Conservation (phyloP, 257 asterid genomes). For the Primulina eburnea region DNA sequence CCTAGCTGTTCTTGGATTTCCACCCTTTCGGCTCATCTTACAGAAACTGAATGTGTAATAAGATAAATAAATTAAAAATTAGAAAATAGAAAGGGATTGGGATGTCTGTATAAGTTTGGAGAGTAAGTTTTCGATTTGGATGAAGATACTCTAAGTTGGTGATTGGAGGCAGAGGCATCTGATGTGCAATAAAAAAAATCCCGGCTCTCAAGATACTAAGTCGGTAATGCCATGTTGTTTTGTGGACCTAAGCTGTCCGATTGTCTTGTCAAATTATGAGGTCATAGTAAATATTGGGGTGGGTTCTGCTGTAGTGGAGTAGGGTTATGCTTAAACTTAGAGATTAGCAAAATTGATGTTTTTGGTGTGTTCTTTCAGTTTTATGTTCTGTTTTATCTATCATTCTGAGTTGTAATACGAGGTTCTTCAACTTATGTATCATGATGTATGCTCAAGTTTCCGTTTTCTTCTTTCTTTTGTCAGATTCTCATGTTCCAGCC, state of each 20-base stretch:
- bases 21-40: neutral
- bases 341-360: neutral
- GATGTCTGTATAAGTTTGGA: neutral
- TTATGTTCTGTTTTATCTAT: slow-evolving; percentile 13
- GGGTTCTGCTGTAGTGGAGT: slow-evolving; percentile 11
- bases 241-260: slow-evolving; percentile 1
- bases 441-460: neutral
- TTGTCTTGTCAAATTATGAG: neutral
- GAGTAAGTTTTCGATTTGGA: neutral
- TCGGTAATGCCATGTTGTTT: slow-evolving; percentile 13
- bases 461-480: slow-evolving; percentile 26
- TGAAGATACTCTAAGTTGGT: slow-evolving; percentile 12
- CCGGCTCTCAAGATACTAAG: slow-evolving; percentile 2
- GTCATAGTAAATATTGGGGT: slow-evolving; percentile 9
- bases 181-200: neutral
- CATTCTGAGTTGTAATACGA: slow-evolving; percentile 14
- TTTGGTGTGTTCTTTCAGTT: slow-evolving; percentile 2
- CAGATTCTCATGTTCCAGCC: slow-evolving; percentile 97
- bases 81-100: neutral
- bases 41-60: neutral
- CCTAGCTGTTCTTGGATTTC: slow-evolving; percentile 17
- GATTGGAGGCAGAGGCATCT: slow-evolving; percentile 5
- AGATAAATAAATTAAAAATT: neutral
- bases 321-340: neutral
- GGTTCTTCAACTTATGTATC: slow-evolving; percentile 13